A percentile compares a stretch with the other conserved stretches of the same genome.
Evolutionary conservation across 805 yeast genomes (phyloP).

Genomic region (Zygoascus flipseniorum): DNA sequence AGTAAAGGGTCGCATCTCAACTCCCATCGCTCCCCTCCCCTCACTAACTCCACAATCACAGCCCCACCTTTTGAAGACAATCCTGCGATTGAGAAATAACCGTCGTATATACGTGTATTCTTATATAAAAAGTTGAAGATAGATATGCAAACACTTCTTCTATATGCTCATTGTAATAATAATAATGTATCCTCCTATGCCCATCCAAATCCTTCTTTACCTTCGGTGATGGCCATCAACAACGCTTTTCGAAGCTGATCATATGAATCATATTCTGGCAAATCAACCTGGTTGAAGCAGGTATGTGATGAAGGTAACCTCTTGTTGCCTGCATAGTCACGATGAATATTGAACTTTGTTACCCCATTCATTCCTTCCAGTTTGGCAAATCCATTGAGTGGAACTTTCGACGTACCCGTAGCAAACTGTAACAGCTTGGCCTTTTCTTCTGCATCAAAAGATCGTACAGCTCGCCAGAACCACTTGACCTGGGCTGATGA

Average conservation of each 20-base stretch:
- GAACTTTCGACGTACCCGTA: constrained; percentile 95
- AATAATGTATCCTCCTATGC: constrained; percentile 33
- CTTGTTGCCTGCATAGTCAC: constrained; percentile 78
- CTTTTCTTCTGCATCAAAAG: constrained; percentile 88
- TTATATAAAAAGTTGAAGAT: neutral
- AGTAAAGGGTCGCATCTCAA: too few species aligned
- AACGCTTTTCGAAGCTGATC: constrained; percentile 76
- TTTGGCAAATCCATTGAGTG: constrained; percentile 86
- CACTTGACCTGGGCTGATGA: constrained; percentile 84
- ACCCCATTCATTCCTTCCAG: constrained; percentile 81
- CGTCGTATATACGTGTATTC: too few species aligned
- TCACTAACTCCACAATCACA: too few species aligned
- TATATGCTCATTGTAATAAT: neutral
- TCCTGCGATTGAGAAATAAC: too few species aligned
- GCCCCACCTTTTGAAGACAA: too few species aligned
- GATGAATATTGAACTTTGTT: constrained; percentile 78
- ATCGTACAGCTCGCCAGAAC: constrained; percentile 96
- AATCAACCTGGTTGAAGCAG: constrained; percentile 89
- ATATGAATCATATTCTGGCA: constrained; percentile 88
- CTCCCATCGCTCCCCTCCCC: too few species aligned
- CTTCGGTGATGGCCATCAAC: constrained; percentile 82
- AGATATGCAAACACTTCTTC: neutral
- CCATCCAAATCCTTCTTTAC: constrained; percentile 92
- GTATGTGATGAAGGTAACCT: constrained; percentile 94
- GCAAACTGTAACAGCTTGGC: constrained; percentile 93